phyloP scores from a whole-genome alignment of 2,329 filamentous ascomycete genomes.

The Myriosclerotinia scirpicola region DNA sequence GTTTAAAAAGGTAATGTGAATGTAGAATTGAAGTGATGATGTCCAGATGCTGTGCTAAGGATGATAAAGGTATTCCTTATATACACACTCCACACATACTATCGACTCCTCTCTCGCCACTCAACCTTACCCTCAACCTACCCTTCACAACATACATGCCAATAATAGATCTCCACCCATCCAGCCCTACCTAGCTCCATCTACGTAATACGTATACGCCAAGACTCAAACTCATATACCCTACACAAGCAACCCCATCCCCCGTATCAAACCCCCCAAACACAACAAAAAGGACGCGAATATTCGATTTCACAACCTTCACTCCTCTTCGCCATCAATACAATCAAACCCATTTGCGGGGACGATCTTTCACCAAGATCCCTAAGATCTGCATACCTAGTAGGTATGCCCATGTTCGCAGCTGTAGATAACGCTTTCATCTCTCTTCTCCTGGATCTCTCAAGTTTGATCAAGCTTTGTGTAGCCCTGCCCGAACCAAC shows the following conservation, averaged over 20 bases:
- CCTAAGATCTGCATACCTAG: background rate
- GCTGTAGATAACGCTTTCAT: too few relatives aligned
- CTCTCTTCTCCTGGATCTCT: too few relatives aligned
- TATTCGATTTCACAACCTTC: background rate
- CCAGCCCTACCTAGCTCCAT: background rate
- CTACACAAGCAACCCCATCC: background rate
- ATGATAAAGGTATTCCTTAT: conserved; percentile 7
- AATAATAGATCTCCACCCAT: background rate
- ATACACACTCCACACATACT: background rate
- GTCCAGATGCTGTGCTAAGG: conserved; percentile 16
- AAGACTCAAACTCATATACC: background rate
- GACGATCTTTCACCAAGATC: background rate
- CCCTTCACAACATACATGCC: background rate
- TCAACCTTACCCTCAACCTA: background rate
- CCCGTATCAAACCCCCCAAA: background rate
- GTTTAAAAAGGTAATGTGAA: background rate
- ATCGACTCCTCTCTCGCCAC: background rate
- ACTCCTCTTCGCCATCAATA: background rate
- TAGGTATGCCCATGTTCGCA: background rate
- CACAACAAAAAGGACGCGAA: background rate
- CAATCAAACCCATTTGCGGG: background rate
- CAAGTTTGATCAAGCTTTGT: too few relatives aligned
- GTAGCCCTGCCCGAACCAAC: too few relatives aligned
- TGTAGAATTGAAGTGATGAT: conserved; percentile 20
- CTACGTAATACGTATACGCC: background rate